phyloP scores from a whole-genome alignment of 768 basidiomycete species.

The Amanita rubescens region DNA sequence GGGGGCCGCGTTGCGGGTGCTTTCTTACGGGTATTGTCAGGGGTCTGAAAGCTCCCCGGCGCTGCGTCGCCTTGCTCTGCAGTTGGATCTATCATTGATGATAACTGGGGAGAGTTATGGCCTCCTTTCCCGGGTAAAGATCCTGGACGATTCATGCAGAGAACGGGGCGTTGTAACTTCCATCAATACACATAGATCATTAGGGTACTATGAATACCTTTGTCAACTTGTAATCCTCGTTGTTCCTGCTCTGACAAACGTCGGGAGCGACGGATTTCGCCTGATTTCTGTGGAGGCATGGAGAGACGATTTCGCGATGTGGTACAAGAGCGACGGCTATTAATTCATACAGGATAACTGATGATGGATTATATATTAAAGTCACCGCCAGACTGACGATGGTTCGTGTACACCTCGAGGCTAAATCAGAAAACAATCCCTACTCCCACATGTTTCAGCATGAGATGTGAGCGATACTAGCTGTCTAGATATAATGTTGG shows the following conservation, averaged over 20 bases:
- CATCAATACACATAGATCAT: background rate
- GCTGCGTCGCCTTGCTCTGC: background rate
- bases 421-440: background rate
- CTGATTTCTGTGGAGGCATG: background rate
- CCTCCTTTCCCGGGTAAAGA: too few relatives aligned
- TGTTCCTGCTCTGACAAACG: constrained; percentile 30
- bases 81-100: background rate
- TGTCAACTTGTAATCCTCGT: background rate
- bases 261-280: constrained; percentile 30
- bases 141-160: background rate
- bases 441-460: background rate
- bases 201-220: background rate
- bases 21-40: constrained; percentile 13
- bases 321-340: background rate
- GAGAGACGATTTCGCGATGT: background rate
- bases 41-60: background rate
- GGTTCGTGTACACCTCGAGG: constrained; percentile 30
- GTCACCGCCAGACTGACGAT: constrained; percentile 16
- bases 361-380: background rate
- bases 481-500: background rate
- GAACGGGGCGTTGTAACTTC: background rate
- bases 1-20: constrained; percentile 59
- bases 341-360: background rate
- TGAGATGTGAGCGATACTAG: background rate
- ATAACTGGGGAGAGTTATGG: background rate